Conservation (phyloP, 2,329 filamentous ascomycete species). For the Hysterium pulicare region DNA sequence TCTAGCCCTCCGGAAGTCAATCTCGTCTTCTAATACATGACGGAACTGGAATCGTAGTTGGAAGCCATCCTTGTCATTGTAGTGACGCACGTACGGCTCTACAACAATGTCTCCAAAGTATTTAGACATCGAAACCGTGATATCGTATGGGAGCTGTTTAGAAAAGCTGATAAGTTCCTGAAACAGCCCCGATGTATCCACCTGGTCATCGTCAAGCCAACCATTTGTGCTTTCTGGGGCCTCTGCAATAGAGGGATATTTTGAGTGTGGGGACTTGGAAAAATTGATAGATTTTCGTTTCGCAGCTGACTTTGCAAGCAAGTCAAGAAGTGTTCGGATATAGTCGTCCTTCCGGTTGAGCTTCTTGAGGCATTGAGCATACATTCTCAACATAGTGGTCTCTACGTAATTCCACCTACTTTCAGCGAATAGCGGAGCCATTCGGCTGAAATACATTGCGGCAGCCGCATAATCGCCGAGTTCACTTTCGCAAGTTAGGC, state of each 20-base stretch:
- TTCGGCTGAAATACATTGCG: slow-evolving; percentile 71
- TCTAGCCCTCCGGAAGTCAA: slow-evolving; percentile 63
- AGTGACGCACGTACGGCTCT: slow-evolving; percentile 66
- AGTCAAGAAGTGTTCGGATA: slow-evolving; percentile 68
- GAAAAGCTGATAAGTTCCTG: slow-evolving; percentile 48
- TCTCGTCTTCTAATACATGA: slow-evolving; percentile 68
- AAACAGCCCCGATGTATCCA: slow-evolving; percentile 37
- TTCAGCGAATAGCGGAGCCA: slow-evolving; percentile 75
- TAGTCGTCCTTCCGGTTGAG: slow-evolving; percentile 76
- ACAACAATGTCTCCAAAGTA: slow-evolving; percentile 72
- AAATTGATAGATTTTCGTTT: slow-evolving; percentile 25
- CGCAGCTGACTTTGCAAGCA: slow-evolving; percentile 64
- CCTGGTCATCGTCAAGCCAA: slow-evolving; percentile 39
- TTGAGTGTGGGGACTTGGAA: slow-evolving; percentile 13
- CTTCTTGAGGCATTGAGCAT: slow-evolving; percentile 75
- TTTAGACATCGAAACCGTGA: slow-evolving; percentile 64
- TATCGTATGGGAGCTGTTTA: slow-evolving; percentile 54
- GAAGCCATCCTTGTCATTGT: slow-evolving; percentile 71
- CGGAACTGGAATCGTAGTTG: slow-evolving; percentile 64
- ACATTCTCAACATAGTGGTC: slow-evolving; percentile 79
- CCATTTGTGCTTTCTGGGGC: slow-evolving; percentile 11
- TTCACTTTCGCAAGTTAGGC: slow-evolving; percentile 39
- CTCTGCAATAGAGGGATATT: slow-evolving; percentile 6
- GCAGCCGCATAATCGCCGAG: slow-evolving; percentile 71
- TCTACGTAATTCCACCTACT: slow-evolving; percentile 78